phyloP scores from a whole-genome alignment of 2,329 filamentous ascomycete species.

The Talaromyces albobiverticillius region DNA sequence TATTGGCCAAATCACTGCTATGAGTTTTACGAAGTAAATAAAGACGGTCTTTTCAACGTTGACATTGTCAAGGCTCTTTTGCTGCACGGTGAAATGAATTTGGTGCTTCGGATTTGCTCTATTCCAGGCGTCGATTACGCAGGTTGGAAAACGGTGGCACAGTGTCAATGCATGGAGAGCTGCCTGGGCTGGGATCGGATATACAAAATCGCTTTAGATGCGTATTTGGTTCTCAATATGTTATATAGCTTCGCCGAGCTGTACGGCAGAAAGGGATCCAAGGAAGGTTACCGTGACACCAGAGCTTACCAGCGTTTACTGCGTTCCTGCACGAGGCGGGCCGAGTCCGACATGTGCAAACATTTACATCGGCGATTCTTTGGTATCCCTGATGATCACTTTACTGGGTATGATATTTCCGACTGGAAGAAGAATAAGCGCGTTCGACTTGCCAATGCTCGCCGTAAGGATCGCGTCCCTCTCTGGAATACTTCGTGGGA shows the following conservation, averaged over 20 bases:
- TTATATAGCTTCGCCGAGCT: conserved; percentile 56
- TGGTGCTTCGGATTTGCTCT: conserved; percentile 18
- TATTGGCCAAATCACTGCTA: conserved; percentile 16
- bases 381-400: neutral
- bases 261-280: too few relatives aligned
- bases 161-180: neutral
- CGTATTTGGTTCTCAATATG: conserved; percentile 25
- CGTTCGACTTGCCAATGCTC: neutral
- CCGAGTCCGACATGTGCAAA: neutral
- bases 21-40: conserved; percentile 15
- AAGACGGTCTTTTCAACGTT: conserved; percentile 16
- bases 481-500: too few relatives aligned
- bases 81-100: conserved; percentile 24
- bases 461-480: too few relatives aligned
- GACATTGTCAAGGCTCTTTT: conserved; percentile 25
- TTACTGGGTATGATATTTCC: neutral
- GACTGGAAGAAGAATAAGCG: neutral
- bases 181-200: conserved; percentile 18
- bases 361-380: neutral
- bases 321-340: neutral
- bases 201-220: conserved; percentile 16
- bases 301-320: neutral
- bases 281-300: conserved; percentile 22
- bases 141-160: conserved; percentile 12
- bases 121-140: conserved; percentile 12